Evolutionary conservation across 495 filamentous ascomycete genomes (phyloP).

Genomic region (Neurospora africana): DNA sequence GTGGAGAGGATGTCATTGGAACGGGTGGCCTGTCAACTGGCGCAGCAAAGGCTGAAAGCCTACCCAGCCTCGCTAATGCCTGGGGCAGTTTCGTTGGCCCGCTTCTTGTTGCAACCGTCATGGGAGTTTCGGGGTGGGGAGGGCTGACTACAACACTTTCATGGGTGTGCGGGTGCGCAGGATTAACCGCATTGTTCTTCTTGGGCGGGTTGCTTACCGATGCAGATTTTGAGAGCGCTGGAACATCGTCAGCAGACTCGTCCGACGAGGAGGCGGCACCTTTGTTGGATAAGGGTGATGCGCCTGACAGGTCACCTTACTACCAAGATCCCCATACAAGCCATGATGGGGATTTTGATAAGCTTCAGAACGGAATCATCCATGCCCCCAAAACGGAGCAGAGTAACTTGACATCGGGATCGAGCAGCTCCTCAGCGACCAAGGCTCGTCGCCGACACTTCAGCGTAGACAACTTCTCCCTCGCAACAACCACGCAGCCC

Average conservation of each 20-base stretch:
- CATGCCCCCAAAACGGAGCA: background rate
- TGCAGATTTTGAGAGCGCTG: background rate
- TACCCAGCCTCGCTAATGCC: constrained; percentile 13
- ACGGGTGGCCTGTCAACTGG: constrained; percentile 1
- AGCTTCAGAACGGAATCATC: background rate
- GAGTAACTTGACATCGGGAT: background rate
- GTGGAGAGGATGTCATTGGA: background rate
- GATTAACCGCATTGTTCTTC: constrained; percentile 14
- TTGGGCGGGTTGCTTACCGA: constrained; percentile 20
- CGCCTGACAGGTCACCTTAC: background rate
- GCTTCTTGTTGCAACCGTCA: constrained; percentile 11
- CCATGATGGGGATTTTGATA: background rate
- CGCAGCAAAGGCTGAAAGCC: constrained; percentile 8
- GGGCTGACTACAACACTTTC: constrained; percentile 11
- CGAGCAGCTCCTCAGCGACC: background rate
- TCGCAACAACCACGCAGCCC: constrained; percentile 9
- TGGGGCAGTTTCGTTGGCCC: constrained; percentile 23
- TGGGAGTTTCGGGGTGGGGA: constrained; percentile 14
- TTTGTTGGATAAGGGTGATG: constrained; percentile 5
- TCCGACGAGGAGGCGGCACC: constrained; percentile 19
- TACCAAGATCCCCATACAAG: background rate
- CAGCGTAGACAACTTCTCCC: constrained; percentile 21
- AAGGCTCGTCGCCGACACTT: constrained; percentile 18
- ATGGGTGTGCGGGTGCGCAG: constrained; percentile 4
- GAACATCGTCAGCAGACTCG: background rate